phyloP scores from a whole-genome alignment of 2,329 filamentous ascomycete species.

The Fulvia fulva region DNA sequence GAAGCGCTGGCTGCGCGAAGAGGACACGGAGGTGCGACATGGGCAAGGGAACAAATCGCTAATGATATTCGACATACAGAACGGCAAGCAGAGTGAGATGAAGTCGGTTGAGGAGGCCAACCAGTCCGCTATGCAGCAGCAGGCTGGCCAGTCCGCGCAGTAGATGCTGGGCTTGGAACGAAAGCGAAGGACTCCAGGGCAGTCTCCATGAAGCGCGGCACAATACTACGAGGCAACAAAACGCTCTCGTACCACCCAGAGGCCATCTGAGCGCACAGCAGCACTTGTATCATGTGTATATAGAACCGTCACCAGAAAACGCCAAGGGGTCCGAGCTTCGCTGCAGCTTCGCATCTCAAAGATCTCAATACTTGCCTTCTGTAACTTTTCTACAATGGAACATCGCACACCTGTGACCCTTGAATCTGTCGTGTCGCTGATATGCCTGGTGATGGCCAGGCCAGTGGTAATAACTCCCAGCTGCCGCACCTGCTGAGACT shows the following conservation, averaged over 20 bases:
- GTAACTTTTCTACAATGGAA: neutral
- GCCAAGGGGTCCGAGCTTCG: conserved; percentile 11
- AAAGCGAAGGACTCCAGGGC: conserved; percentile 6
- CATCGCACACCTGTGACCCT: neutral
- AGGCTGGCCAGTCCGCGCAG: conserved; percentile 32
- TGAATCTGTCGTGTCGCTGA: conserved; percentile 4
- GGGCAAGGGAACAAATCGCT: conserved; percentile 6
- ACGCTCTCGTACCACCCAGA: neutral
- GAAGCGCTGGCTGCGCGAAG: conserved; percentile 40
- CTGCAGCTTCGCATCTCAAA: neutral
- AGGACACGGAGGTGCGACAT: neutral
- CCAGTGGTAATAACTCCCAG: conserved; percentile 12
- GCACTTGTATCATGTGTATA: conserved; percentile 28
- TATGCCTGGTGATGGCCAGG: conserved; percentile 21
- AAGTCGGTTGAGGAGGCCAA: conserved; percentile 64
- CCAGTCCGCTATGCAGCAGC: conserved; percentile 45
- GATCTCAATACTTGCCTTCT: neutral
- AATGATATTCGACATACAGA: conserved; percentile 53
- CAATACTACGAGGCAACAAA: neutral
- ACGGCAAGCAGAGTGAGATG: conserved; percentile 89
- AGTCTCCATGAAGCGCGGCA: neutral
- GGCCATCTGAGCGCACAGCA: conserved; percentile 3
- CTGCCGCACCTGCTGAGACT: neutral
- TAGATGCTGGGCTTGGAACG: conserved; percentile 35
- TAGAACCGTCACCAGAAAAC: conserved; percentile 14